Conservation (phyloP, 1,284 basidiomycete genomes). For the Fomitopsis schrenkii region DNA sequence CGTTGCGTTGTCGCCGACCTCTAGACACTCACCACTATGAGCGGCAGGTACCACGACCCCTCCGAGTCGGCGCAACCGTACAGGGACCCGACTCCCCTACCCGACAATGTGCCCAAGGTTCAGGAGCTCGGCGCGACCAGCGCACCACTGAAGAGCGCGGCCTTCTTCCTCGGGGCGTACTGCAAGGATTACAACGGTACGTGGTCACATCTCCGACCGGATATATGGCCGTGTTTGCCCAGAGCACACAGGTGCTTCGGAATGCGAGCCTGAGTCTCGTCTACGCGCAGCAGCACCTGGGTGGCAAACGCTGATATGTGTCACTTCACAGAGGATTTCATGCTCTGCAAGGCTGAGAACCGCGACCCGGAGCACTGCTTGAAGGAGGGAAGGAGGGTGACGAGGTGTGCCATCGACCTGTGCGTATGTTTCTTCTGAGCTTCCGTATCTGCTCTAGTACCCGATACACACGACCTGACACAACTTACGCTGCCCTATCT, state of each 20-base stretch:
- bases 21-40: constrained; percentile 38
- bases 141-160: constrained; percentile 93
- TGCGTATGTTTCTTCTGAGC: constrained; percentile 40
- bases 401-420: constrained; percentile 93
- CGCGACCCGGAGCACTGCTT: constrained; percentile 90
- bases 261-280: neutral
- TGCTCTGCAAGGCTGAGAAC: constrained; percentile 97
- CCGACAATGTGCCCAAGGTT: constrained; percentile 75
- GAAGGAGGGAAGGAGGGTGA: constrained; percentile 94
- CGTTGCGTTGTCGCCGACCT: constrained; percentile 5
- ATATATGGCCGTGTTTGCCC: too few relatives aligned
- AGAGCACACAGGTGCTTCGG: too few relatives aligned
- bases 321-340: constrained; percentile 84
- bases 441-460: neutral
- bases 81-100: constrained; percentile 71
- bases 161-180: constrained; percentile 95
- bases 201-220: constrained; percentile 24
- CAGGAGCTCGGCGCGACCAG: constrained; percentile 90
- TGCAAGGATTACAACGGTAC: constrained; percentile 97
- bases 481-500: neutral
- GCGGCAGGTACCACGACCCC: constrained; percentile 39
- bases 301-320: neutral
- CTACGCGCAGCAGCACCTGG: neutral
- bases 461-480: neutral
- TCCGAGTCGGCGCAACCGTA: constrained; percentile 43